Evolutionary conservation across 441 rosid genomes (phyloP), one percentile per base, ranked within the genome.

Genomic region (Manihot esculenta): DNA sequence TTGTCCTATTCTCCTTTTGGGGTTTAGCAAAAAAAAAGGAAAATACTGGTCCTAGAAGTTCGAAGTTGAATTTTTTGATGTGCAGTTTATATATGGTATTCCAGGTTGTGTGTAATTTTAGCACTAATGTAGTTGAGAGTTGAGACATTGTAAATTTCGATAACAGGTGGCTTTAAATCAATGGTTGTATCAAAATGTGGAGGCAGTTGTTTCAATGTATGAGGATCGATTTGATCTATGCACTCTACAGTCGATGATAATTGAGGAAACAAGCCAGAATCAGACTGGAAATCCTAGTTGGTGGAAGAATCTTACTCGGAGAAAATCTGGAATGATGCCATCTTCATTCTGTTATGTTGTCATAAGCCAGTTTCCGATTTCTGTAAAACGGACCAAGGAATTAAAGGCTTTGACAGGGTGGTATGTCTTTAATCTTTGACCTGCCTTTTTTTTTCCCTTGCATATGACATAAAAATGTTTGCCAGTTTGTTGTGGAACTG

Each of bases 141-240:
- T n/a, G n/a, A 48, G 65, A 62, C 12, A 30, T 70, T 21, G 51
- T 60, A 23, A 15, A 15, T 64, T 5, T 70, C 72, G 65, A 59
- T 64, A 26, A 65, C 84, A 92, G 98, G 93, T 89, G 56, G 93
- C 93, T 77, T 77, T 95, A 83, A 88, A 89, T 74, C 88, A 81
- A 62, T 95, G 98, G 98, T 57, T 89, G 75, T 92, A 90, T 81
- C 98, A 89, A 86, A 95, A 92, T 71, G 61, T 89, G 83, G 97
- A 89, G 83, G 90, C 89, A 49, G 89, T 92, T 64, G 87, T 85
- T 66, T 89, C 98, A 12, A 92, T 95, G 94, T 92, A 90, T 26
- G 98, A 92, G 77, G 96, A 95, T 79, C 88, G 87, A 42, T 92
- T 95, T 80, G 98, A 95, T 79, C 83, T 95, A 30, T 79, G 79